A percentile compares a stretch with the other conserved stretches of the same genome.
These are phyloP conservation scores for Carex arenaria DNA, from an alignment of 202 grass and related monocot species.

Conservation along the genomic window DNA sequence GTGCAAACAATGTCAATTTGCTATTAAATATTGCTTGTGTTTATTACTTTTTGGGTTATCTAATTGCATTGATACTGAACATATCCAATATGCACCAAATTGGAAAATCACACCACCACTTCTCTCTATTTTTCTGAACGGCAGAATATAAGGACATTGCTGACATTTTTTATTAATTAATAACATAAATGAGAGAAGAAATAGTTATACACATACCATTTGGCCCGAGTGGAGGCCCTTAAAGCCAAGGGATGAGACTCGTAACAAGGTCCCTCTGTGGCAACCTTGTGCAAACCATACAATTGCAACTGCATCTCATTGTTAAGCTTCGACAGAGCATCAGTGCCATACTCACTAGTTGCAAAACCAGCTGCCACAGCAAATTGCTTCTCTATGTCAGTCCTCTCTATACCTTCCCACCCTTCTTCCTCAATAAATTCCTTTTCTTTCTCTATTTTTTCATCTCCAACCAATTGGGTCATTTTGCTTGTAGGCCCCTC, in stretches of 20 bases:
- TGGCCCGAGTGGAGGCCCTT: slow-evolving; percentile 68
- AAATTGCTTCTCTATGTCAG: slow-evolving; percentile 69
- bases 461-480: neutral
- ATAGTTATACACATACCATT: slow-evolving; percentile 54
- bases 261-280: slow-evolving; percentile 84
- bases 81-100: neutral
- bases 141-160: neutral
- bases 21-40: neutral
- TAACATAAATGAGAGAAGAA: neutral
- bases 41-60: neutral
- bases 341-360: slow-evolving; percentile 33
- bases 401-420: slow-evolving; percentile 97
- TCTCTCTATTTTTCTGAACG: neutral
- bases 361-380: slow-evolving; percentile 51
- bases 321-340: slow-evolving; percentile 50
- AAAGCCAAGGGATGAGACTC: slow-evolving; percentile 64
- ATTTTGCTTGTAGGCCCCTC: slow-evolving; percentile 16
- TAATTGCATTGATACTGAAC: neutral
- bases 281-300: slow-evolving; percentile 77
- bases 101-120: neutral
- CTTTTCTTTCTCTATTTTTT: neutral
- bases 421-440: slow-evolving; percentile 38
- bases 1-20: neutral
- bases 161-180: neutral
- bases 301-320: slow-evolving; percentile 57